Conservation (phyloP, 1,139 yeast genomes). For the Blastobotrys persicus region DNA sequence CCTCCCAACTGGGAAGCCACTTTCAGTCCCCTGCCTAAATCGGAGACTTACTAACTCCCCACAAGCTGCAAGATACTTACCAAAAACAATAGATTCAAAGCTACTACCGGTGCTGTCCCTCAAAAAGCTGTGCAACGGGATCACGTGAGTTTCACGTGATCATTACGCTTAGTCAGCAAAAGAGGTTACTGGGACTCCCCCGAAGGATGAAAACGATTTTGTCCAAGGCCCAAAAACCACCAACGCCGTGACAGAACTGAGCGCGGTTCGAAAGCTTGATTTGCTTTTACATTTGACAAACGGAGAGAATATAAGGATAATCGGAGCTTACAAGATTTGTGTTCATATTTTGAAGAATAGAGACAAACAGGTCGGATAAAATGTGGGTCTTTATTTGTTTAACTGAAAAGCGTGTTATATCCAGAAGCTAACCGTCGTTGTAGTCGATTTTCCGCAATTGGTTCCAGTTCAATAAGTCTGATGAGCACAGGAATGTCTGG, state of each 20-base stretch:
- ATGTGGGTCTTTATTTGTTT: neutral
- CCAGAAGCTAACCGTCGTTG: neutral
- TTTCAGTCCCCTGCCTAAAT: too few relatives aligned
- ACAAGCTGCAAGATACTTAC: too few relatives aligned
- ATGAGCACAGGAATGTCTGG: slow-evolving; percentile 9
- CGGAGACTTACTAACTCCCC: too few relatives aligned
- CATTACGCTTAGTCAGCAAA: slow-evolving; percentile 13
- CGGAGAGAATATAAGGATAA: too few relatives aligned
- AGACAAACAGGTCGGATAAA: neutral
- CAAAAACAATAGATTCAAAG: too few relatives aligned
- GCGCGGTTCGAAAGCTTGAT: too few relatives aligned
- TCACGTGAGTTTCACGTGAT: slow-evolving; percentile 14
- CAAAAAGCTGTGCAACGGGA: neutral
- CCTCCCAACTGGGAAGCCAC: too few relatives aligned
- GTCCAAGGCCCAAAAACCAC: neutral
- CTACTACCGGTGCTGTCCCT: too few relatives aligned
- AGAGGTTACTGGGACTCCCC: slow-evolving; percentile 13
- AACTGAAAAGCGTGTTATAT: neutral
- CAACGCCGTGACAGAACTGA: too few relatives aligned
- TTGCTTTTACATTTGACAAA: too few relatives aligned
- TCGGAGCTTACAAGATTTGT: neutral
- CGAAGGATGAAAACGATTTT: slow-evolving; percentile 1
- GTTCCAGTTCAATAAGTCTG: slow-evolving; percentile 3
- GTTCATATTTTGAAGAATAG: neutral
- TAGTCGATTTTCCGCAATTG: neutral